phyloP scores from a whole-genome alignment of 208 protist genomes.

The Leishmania mexicana region DNA sequence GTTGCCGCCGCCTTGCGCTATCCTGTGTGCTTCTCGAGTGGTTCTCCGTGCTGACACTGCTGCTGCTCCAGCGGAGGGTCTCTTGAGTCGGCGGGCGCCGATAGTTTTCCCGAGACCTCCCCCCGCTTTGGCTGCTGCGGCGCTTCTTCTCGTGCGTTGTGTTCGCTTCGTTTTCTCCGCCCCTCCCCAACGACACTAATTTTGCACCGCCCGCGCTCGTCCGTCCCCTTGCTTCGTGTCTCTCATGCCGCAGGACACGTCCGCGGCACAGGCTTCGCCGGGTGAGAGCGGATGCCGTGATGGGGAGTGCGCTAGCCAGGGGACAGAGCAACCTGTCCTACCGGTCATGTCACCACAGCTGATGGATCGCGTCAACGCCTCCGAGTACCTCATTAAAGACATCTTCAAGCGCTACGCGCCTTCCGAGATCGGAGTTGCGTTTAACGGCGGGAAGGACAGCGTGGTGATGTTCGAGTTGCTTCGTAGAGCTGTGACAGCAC shows the following conservation, averaged over 20 bases:
- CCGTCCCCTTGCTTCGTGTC: not conserved
- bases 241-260: not conserved
- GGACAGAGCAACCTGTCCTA: not conserved
- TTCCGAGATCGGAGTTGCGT: conserved; percentile 79
- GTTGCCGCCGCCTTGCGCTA: not conserved
- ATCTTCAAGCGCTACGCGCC: conserved; percentile 34
- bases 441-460: conserved; percentile 93
- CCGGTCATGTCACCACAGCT: conserved; percentile 8
- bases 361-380: conserved; percentile 1
- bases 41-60: not conserved
- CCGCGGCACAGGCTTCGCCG: not conserved
- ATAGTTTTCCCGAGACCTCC: not conserved
- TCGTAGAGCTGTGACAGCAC: conserved; percentile 39
- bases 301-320: not conserved
- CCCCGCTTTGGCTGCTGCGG: not conserved
- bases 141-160: not conserved
- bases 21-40: not conserved
- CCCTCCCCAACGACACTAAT: not conserved
- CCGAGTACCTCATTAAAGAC: conserved; percentile 47
- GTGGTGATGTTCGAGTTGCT: conserved; percentile 88
- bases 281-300: not conserved
- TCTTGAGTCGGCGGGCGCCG: not conserved
- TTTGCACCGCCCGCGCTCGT: not conserved
- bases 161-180: not conserved
- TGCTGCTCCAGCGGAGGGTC: not conserved